A percentile compares a stretch with the other conserved stretches of the same genome.
Evolutionary conservation across 441 rosid genomes (phyloP).

Genomic region (Corymbia calophylla): DNA sequence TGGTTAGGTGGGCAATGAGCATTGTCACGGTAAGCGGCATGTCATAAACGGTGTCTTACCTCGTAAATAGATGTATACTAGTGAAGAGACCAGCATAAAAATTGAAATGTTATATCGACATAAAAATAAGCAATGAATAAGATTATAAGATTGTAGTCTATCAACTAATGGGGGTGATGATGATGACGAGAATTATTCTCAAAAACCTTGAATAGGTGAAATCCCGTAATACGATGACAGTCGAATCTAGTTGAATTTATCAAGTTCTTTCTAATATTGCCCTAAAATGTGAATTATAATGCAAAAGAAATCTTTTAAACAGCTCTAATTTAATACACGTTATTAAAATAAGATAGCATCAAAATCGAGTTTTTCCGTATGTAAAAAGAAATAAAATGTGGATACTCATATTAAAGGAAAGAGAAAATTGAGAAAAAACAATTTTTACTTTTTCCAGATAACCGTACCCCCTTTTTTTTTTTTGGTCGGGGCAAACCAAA

Average conservation of each 20-base stretch:
- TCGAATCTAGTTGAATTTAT: too few species aligned
- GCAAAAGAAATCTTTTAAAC: background rate
- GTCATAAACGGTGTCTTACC: background rate
- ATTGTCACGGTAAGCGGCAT: background rate
- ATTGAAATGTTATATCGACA: background rate
- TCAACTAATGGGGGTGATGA: background rate
- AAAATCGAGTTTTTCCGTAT: background rate
- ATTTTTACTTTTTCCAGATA: background rate
- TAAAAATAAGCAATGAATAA: background rate
- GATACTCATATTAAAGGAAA: background rate
- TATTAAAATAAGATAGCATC: background rate
- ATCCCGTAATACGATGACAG: background rate
- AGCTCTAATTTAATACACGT: background rate
- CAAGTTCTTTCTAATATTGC: background rate
- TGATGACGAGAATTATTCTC: background rate
- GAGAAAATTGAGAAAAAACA: background rate
- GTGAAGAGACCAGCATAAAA: background rate
- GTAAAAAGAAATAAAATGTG: background rate
- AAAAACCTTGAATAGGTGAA: background rate
- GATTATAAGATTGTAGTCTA: background rate
- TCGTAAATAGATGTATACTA: background rate
- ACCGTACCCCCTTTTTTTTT: background rate
- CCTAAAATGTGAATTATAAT: background rate
- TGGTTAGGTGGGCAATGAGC: background rate
- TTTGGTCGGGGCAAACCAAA: background rate